Evolutionary conservation across 495 filamentous ascomycete genomes (phyloP), one percentile per base, ranked within the genome.

Genomic region (Xylaria nigripes): DNA sequence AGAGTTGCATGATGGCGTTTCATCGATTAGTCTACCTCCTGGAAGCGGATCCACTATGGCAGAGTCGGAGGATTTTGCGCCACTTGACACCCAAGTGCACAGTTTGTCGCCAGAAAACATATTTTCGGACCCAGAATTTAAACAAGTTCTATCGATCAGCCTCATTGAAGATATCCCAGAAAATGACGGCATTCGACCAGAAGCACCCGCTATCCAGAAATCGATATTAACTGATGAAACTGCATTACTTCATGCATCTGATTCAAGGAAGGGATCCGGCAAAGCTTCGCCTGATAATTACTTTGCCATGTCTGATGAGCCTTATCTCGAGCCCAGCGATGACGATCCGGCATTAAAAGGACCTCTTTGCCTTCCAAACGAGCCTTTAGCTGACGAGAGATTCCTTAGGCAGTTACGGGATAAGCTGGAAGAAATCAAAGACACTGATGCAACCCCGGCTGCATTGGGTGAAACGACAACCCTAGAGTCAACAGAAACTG

Each of bases 141-240:
- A 51, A 47, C 38, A 55, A 61, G 52, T 70, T 13, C 71, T 70
- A 0, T 62, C 67, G 8, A 71, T 77, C 40, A 73, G 76, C 34
- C 66, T 76, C 4, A 61, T 70, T 12, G 72, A 72, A 48, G 70
- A 75, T 42, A 68, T 74, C 40, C 72, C 72, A 8, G 69, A 68
- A 21, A 59, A 76, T 18, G 75, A 77, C 46, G 72, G 72, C 19
- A 71, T 77, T 45, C 68, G 67, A 18, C 59, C 76, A 36, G 71
- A 69, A 52, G 65, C 72, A 3, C 61, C 60, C 23, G 68, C 65
- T 10, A 57, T 75, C 9, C 64, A 74, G 55, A 74, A 68, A 48
- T 47, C 69, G 12, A 77, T 72, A 13, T 77, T 76, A 23, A 67
- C 58, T 13, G 70, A 73, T 42, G 45, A 15, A 13, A 57, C 57